A percentile compares a stretch with the other conserved stretches of the same genome.
Conservation (phyloP, 192 early-diverging fungal genomes). For the Coemansia aciculifera region DNA sequence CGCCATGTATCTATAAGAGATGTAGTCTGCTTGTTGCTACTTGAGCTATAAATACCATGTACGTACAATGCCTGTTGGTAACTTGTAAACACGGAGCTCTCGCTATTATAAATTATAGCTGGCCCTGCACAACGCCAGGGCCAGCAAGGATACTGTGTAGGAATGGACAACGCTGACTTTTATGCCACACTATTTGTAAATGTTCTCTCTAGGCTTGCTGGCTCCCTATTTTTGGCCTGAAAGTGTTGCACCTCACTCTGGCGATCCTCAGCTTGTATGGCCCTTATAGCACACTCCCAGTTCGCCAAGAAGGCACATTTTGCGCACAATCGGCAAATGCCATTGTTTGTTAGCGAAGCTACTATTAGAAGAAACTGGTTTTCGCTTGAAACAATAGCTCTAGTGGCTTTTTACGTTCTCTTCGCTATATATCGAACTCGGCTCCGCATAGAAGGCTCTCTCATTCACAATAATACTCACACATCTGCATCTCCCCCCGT, state of each 20-base stretch:
- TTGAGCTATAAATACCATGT: neutral
- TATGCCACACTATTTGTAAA: neutral
- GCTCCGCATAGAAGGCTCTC: neutral
- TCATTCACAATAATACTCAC: neutral
- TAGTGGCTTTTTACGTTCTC: neutral
- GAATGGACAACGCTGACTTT: neutral
- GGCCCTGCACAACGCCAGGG: neutral
- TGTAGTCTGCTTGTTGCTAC: neutral
- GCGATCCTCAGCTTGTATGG: neutral
- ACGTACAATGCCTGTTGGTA: neutral
- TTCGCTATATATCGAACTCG: neutral
- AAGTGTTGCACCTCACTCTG: neutral
- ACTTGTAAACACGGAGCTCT: neutral
- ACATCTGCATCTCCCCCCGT: neutral
- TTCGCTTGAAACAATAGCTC: slow-evolving; percentile 1
- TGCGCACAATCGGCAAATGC: neutral
- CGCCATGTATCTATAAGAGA: neutral
- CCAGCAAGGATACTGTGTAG: neutral
- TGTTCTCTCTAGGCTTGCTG: neutral
- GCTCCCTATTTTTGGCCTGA: neutral
- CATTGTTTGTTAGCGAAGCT: neutral
- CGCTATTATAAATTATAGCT: neutral
- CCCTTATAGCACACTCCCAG: neutral
- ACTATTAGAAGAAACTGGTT: neutral
- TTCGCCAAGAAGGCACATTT: neutral